Evolutionary conservation across 257 asterid species (phyloP), one percentile per base, ranked within the genome.

Genomic region (Cinchona pubescens): DNA sequence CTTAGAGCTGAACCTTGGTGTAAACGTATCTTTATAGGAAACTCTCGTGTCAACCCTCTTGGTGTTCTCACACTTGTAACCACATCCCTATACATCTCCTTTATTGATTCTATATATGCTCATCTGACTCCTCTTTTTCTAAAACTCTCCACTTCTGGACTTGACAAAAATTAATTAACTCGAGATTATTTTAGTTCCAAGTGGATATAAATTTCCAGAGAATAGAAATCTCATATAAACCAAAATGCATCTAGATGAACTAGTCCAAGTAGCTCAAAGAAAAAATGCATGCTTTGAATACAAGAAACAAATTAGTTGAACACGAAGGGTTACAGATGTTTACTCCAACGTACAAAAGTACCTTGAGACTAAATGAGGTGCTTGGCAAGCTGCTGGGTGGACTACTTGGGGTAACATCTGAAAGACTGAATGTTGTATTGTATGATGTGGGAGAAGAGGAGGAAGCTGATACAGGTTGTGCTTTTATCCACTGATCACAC

Each of bases 401-500:
- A 81, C 93, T 91, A 66, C 91, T 81, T 40, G 99, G 97, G 79
- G 95, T 89, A 73, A 95, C 94, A 81, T 95, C 99, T 88, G 79
- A 84, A 83, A 87, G 96, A 56, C 86, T 64, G 82, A 89, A 87
- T 75, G 96, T 34, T 77, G 95, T 37, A 80, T 82, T 77, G 40
- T 86, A 78, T 59, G 93, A 79, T 11, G 96, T 79, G 23, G 96
- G 87, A 72, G 96, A 81, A 29, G 91, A 79, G 63, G 89, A 85
- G 81, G 92, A 78, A 77, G 76, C 64, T 74, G 94, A 79, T 21
- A 79, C 70, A 64, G 87, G 65, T 72, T 79, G 88, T 69, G 91
- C 91, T 81, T 89, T 91, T 84, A 90, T 86, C 97, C 97, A 92
- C 85, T 90, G 96, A 73, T 92, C 97, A 83, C 93, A 92, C 69